Evolutionary conservation across 371 early-diverging fungal species (phyloP), one percentile per base, ranked within the genome.

Genomic region (Mucor plumbeus): DNA sequence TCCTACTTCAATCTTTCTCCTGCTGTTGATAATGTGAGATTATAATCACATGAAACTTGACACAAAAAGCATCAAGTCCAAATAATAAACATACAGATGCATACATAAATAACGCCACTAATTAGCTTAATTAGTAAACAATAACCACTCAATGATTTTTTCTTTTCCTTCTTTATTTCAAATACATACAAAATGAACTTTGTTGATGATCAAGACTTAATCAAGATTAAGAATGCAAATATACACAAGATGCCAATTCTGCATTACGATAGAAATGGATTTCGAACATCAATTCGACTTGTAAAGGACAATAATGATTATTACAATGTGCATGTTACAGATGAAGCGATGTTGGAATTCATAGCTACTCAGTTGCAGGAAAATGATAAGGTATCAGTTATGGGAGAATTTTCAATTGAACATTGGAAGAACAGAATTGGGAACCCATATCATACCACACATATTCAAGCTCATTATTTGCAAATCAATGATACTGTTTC

Each of bases 341-440:
- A 50, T 13, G 26, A 50, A 26, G 26, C 21, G 11, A 50, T 50
- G 50, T 19, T 50, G 3, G 50, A 50, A 5, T 26, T 19, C 11
- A 50, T 50, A 19, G 26, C 4, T 19, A 50, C 50, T 11, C 26
- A 50, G 26, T 50, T 50, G 50, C 5, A 50, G 26, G 26, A 50
- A 7, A 50, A 17, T 21, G 50, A 50, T 19, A 50, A 50, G 50
- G 21, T 50, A 1, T 21, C 50, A 19, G 50, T 50, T 10, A 50
- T 50, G 26, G 50, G 50, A 21, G 50, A 19, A 19, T 50, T 50
- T 9, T 50, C 50, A 19, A 26, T 50, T 50, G 50, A 50, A 50
- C 50, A 50, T 21, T 50, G 50, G 50, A 50, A 50, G 5, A 50
- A 50, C 50, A 50, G n/a, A 50, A 17, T 50, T 3, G 50, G 50